Conservation (phyloP, 2,329 filamentous ascomycete species). For the Fusarium oxysporum region DNA sequence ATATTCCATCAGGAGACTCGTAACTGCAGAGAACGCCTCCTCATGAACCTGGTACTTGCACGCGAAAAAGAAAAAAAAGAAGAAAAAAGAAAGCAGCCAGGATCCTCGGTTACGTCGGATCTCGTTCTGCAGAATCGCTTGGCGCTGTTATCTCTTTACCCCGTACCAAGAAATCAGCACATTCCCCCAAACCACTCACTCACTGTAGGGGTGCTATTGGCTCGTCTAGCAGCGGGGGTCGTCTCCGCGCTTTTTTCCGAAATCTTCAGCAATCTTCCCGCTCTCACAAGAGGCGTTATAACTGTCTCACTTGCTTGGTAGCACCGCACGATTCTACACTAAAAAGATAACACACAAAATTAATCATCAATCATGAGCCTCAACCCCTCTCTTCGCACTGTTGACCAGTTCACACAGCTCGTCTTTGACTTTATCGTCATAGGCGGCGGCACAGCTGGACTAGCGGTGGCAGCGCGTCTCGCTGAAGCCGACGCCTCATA, state of each 20-base stretch:
- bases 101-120: not conserved
- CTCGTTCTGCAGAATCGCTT: not conserved
- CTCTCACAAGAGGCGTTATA: slow-evolving; percentile 9
- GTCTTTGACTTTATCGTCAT: slow-evolving; percentile 57
- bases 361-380: slow-evolving; percentile 16
- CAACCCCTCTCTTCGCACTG: not conserved
- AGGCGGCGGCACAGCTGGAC: slow-evolving; percentile 66
- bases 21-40: slow-evolving; percentile 23
- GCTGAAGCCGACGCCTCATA: slow-evolving; percentile 53
- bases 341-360: not conserved
- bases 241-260: not conserved
- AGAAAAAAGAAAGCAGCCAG: not conserved
- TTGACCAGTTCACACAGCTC: slow-evolving; percentile 41
- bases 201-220: not conserved
- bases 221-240: not conserved
- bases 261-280: not conserved
- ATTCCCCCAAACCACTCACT: not conserved
- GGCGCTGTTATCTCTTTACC: not conserved
- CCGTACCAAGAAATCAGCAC: not conserved
- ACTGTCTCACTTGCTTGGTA: not conserved
- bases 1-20: slow-evolving; percentile 7
- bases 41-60: not conserved
- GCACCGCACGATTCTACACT: not conserved
- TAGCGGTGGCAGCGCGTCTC: slow-evolving; percentile 62
- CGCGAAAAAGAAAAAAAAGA: not conserved